A percentile compares a stretch with the other conserved stretches of the same genome.
phyloP scores from a whole-genome alignment of 2,329 filamentous ascomycete species.

The Phialocephala sp. region DNA sequence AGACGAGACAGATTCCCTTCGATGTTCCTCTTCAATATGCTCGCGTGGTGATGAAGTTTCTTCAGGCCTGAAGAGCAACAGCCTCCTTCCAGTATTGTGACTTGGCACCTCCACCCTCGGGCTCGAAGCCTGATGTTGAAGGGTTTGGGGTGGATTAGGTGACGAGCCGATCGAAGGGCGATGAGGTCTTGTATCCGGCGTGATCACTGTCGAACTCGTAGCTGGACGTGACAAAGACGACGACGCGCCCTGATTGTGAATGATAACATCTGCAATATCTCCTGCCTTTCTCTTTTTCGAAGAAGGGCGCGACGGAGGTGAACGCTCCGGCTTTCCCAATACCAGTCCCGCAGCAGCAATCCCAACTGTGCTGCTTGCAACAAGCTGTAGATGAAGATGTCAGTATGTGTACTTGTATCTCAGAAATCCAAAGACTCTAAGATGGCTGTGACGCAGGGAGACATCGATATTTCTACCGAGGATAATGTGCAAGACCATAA shows the following conservation, averaged over 20 bases:
- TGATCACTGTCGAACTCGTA: conserved; percentile 40
- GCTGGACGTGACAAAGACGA: conserved; percentile 38
- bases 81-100: conserved; percentile 33
- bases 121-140: conserved; percentile 27
- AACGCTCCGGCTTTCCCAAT: conserved; percentile 41
- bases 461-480: conserved; percentile 9
- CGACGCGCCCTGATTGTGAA: conserved; percentile 31
- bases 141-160: conserved; percentile 28
- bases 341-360: conserved; percentile 43
- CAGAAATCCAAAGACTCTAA: conserved; percentile 1
- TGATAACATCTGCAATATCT: conserved; percentile 33
- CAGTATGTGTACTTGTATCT: conserved; percentile 19
- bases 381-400: conserved; percentile 38
- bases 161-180: conserved; percentile 26
- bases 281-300: conserved; percentile 41
- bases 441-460: not conserved
- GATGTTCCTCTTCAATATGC: conserved; percentile 33
- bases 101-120: conserved; percentile 34
- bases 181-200: conserved; percentile 32
- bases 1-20: conserved; percentile 63
- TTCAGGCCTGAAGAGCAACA: conserved; percentile 35
- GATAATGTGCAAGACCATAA: conserved; percentile 20
- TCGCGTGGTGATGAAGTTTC: conserved; percentile 32
- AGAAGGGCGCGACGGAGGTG: conserved; percentile 35
- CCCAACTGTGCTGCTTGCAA: conserved; percentile 45